These are phyloP conservation scores for Elaeis oleifera DNA, from an alignment of 202 grass and related monocot genomes.

Conservation along the genomic window DNA sequence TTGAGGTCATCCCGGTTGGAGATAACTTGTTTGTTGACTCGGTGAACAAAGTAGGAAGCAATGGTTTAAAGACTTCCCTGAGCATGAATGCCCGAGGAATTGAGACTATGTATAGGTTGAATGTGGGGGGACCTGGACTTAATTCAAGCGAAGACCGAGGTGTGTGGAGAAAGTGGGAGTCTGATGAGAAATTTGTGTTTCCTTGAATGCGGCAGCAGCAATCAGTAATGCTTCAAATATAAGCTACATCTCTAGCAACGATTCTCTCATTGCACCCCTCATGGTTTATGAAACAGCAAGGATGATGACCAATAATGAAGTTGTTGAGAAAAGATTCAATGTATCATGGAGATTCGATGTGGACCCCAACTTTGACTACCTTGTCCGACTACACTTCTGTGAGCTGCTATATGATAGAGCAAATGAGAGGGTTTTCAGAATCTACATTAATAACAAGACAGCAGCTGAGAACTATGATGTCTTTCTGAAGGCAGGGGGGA, in stretches of 20 bases:
- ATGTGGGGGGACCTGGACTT: slow-evolving; percentile 68
- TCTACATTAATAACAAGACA: slow-evolving; percentile 98
- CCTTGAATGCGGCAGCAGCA: slow-evolving; percentile 49
- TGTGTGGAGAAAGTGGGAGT: slow-evolving; percentile 68
- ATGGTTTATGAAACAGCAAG: slow-evolving; percentile 88
- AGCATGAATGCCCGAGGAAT: slow-evolving; percentile 38
- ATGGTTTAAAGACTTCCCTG: slow-evolving; percentile 28
- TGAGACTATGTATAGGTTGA: slow-evolving; percentile 88
- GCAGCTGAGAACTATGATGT: slow-evolving; percentile 84
- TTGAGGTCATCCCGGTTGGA: slow-evolving; percentile 54
- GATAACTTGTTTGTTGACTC: slow-evolving; percentile 51
- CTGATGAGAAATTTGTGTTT: slow-evolving; percentile 80
- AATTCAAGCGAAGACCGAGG: slow-evolving; percentile 49
- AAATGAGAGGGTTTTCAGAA: slow-evolving; percentile 81
- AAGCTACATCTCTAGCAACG: slow-evolving; percentile 53
- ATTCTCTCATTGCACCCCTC: slow-evolving; percentile 50
- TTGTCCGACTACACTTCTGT: slow-evolving; percentile 91
- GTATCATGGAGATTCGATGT: slow-evolving; percentile 73
- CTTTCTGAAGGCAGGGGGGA: slow-evolving; percentile 50
- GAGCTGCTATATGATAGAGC: slow-evolving; percentile 78
- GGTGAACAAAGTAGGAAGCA: slow-evolving; percentile 46
- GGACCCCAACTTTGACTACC: slow-evolving; percentile 93
- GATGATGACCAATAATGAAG: slow-evolving; percentile 80
- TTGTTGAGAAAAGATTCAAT: slow-evolving; percentile 85
- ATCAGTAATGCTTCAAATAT: slow-evolving; percentile 57